Conservation (phyloP, 257 asterid genomes). For the Datura wrightii region DNA sequence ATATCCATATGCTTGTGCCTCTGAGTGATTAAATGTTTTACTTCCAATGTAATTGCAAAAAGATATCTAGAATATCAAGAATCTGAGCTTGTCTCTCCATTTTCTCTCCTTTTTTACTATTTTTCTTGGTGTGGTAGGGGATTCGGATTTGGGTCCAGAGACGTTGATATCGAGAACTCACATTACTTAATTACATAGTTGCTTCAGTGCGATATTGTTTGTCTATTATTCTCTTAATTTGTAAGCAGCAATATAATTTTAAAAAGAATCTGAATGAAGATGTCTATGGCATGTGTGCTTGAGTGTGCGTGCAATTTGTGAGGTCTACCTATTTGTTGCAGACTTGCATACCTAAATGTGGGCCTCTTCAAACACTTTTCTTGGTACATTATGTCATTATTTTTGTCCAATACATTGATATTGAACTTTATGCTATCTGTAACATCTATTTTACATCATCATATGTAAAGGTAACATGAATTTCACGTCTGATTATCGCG, state of each 20-base stretch:
- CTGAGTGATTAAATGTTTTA: neutral
- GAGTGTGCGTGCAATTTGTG: constrained; percentile 21
- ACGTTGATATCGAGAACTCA: neutral
- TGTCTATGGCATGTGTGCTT: neutral
- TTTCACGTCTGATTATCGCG: neutral
- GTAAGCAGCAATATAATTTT: neutral
- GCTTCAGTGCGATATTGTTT: neutral
- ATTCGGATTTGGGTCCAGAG: neutral
- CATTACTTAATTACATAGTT: neutral
- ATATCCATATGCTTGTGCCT: neutral
- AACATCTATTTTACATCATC: neutral
- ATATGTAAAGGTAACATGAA: neutral
- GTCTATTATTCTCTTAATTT: neutral
- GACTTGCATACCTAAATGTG: constrained; percentile 10
- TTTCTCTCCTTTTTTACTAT: neutral
- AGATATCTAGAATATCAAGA: neutral
- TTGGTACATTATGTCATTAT: neutral
- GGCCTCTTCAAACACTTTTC: constrained; percentile 17
- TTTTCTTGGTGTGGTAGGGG: neutral
- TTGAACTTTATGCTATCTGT: neutral
- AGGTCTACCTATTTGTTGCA: constrained; percentile 27
- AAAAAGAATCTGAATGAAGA: neutral
- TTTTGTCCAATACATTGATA: neutral
- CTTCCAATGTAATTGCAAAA: neutral
- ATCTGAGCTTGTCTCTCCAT: neutral